Conservation (phyloP, 306 rosid species). For the Elaeagnus macrophylla region DNA sequence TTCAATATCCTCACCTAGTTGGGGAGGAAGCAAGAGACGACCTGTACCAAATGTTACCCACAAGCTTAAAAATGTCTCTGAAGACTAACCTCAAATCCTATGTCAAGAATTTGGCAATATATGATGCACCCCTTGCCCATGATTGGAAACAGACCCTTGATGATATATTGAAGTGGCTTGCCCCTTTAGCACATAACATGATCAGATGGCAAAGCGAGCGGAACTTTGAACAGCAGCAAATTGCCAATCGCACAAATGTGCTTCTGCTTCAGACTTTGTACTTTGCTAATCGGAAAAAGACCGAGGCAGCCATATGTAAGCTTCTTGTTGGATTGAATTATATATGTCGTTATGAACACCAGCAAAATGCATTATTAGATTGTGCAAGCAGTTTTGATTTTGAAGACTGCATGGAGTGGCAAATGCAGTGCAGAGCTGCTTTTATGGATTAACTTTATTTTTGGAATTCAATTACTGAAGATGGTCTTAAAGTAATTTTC, state of each 20-base stretch:
- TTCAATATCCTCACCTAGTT: slow-evolving; percentile 76
- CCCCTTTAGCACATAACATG: slow-evolving; percentile 85
- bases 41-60: slow-evolving; percentile 83
- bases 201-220: slow-evolving; percentile 97
- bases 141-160: slow-evolving; percentile 89
- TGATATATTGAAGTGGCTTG: slow-evolving; percentile 65
- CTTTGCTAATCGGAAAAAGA: slow-evolving; percentile 68
- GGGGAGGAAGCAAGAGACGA: slow-evolving; percentile 92
- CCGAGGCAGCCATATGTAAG: slow-evolving; percentile 74
- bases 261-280: slow-evolving; percentile 77
- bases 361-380: slow-evolving; percentile 81
- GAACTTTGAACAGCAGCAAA: slow-evolving; percentile 76
- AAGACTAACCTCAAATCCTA: slow-evolving; percentile 71
- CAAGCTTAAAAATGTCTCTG: slow-evolving; percentile 64
- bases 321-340: slow-evolving; percentile 89
- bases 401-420: slow-evolving; percentile 86
- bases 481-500: slow-evolving; percentile 26
- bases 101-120: slow-evolving; percentile 72
- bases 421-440: slow-evolving; percentile 60
- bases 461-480: slow-evolving; percentile 21
- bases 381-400: slow-evolving; percentile 85
- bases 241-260: slow-evolving; percentile 57
- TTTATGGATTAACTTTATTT: slow-evolving; percentile 35
- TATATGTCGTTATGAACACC: slow-evolving; percentile 90
- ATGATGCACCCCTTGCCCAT: slow-evolving; percentile 96